A percentile compares a stretch with the other conserved stretches of the same genome.
Conservation (phyloP, 352 stramenopile species). For the Globisporangium nunn region DNA sequence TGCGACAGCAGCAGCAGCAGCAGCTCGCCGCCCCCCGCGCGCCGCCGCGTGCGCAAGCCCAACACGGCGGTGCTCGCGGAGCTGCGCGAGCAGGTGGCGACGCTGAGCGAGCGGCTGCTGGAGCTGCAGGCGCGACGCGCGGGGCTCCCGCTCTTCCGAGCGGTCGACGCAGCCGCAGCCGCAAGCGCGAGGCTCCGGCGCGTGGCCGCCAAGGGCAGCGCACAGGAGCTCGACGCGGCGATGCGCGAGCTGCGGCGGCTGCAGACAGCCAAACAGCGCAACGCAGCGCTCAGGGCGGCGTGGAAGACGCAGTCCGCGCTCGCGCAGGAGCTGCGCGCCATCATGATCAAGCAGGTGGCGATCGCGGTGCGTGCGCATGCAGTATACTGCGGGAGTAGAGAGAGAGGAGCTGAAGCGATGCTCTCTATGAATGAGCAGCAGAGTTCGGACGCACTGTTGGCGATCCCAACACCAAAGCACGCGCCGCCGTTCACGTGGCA, state of each 20-base stretch:
- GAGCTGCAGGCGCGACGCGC: neutral
- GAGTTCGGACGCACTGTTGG: neutral
- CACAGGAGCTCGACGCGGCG: neutral
- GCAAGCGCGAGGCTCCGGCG: neutral
- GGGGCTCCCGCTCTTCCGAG: neutral
- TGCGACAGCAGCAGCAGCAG: neutral
- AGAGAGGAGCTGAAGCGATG: too few relatives aligned
- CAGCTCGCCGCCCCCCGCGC: neutral
- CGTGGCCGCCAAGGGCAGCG: neutral
- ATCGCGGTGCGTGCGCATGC: neutral
- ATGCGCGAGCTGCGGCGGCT: neutral
- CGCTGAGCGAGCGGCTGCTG: neutral
- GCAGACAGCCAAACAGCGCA: neutral
- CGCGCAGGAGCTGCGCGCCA: neutral
- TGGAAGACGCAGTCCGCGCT: neutral
- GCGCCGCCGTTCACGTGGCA: neutral
- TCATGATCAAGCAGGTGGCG: slow-evolving; percentile 1
- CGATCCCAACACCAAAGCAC: neutral
- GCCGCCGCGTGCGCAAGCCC: neutral
- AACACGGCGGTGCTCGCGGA: neutral
- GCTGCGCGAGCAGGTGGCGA: neutral
- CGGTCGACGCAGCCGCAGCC: neutral
- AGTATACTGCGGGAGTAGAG: too few relatives aligned
- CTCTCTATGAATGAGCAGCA: neutral
- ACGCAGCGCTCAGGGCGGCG: neutral